Evolutionary conservation across 768 basidiomycete species (phyloP).

Genomic region (Lactarius evosmus): DNA sequence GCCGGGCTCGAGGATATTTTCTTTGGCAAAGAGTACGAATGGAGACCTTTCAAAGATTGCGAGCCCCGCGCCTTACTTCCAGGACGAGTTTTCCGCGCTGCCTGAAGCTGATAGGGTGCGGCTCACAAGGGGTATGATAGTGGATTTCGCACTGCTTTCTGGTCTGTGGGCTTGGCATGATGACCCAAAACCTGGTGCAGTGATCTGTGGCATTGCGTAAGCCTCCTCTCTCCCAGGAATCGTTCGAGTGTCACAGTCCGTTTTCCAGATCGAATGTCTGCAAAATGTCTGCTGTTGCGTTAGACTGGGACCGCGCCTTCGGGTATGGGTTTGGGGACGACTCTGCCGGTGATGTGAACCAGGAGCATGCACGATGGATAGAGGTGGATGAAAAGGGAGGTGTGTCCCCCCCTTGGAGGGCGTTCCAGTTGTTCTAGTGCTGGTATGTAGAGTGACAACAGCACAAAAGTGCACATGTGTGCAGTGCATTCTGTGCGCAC

Average conservation of each 20-base stretch:
- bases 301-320: slow-evolving; percentile 65
- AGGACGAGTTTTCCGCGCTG: slow-evolving; percentile 47
- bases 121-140: slow-evolving; percentile 61
- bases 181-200: slow-evolving; percentile 48
- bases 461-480: background rate
- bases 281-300: slow-evolving; percentile 52
- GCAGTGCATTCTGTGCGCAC: background rate
- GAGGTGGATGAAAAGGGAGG: slow-evolving; percentile 60
- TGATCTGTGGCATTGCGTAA: slow-evolving; percentile 58
- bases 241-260: slow-evolving; percentile 1
- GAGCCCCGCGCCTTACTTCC: slow-evolving; percentile 53
- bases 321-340: slow-evolving; percentile 41
- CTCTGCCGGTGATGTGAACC: slow-evolving; percentile 45
- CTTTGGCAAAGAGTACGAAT: slow-evolving; percentile 43
- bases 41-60: slow-evolving; percentile 46
- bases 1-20: slow-evolving; percentile 40
- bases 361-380: slow-evolving; percentile 51
- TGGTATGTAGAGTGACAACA: background rate
- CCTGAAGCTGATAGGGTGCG: slow-evolving; percentile 41
- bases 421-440: slow-evolving; percentile 49
- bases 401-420: slow-evolving; percentile 55
- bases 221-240: slow-evolving; percentile 25
- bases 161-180: slow-evolving; percentile 54
- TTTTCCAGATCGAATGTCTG: slow-evolving; percentile 56
- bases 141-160: slow-evolving; percentile 64